These are phyloP conservation scores for Meyerozyma guilliermondii DNA, from an alignment of 1,139 yeast species.

Conservation along the genomic window DNA sequence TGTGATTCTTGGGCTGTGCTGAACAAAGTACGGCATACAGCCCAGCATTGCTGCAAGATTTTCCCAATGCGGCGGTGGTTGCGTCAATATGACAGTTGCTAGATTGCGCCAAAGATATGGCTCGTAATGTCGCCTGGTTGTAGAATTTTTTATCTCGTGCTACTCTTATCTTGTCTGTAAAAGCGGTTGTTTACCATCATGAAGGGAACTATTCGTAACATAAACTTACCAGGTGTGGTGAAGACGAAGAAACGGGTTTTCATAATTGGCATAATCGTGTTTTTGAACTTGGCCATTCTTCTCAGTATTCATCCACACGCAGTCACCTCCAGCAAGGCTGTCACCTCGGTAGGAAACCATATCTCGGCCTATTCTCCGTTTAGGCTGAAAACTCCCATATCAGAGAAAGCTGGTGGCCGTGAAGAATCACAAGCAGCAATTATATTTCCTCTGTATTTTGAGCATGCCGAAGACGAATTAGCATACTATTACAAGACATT, in stretches of 20 bases:
- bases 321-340: not conserved
- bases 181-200: not conserved
- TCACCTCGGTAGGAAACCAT: not conserved
- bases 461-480: not conserved
- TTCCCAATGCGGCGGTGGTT: too few species aligned
- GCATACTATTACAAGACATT: not conserved
- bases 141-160: too few species aligned
- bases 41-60: too few species aligned
- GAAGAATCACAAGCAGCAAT: not conserved
- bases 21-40: too few species aligned
- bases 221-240: not conserved
- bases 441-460: not conserved
- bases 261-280: not conserved
- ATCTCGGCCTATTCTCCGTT: not conserved
- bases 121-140: too few species aligned
- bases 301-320: not conserved
- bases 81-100: too few species aligned
- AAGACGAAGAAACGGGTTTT: not conserved
- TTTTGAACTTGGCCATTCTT: not conserved
- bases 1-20: too few species aligned
- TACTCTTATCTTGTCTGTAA: too few species aligned
- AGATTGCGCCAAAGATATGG: too few species aligned
- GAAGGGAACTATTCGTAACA: not conserved
- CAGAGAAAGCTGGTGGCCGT: not conserved
- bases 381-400: not conserved